phyloP scores from a whole-genome alignment of 352 stramenopile genomes.

The Pythium oligandrum region DNA sequence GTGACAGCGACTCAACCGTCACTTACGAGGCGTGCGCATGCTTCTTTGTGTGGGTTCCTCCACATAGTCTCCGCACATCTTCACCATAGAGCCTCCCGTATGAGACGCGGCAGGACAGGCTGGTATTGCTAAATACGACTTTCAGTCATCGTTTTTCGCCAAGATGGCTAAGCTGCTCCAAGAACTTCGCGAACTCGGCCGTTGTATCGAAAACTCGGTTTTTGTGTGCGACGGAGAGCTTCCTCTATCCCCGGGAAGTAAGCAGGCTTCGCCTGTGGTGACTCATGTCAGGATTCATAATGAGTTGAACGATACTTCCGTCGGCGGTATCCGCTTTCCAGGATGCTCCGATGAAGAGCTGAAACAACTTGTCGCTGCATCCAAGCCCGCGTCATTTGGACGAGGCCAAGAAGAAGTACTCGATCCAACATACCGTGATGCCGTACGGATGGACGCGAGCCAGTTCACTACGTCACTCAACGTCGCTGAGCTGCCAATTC shows the following conservation, averaged over 20 bases:
- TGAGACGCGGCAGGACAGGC: too few species aligned
- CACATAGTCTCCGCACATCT: too few species aligned
- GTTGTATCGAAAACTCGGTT: too few species aligned
- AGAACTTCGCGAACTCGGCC: too few species aligned
- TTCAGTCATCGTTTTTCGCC: too few species aligned
- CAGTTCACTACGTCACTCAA: constrained; percentile 4
- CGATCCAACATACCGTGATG: constrained; percentile 6
- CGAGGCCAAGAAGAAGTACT: constrained; percentile 2
- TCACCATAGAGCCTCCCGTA: too few species aligned
- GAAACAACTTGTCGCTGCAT: neutral
- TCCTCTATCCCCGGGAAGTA: neutral
- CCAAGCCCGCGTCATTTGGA: constrained; percentile 5
- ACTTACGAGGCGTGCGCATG: too few species aligned
- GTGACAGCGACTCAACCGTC: too few species aligned
- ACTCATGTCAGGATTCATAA: neutral
- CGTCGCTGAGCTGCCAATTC: constrained; percentile 5
- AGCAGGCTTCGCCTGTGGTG: too few species aligned
- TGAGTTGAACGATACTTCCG: neutral
- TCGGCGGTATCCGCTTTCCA: neutral
- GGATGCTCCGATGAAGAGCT: neutral
- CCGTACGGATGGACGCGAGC: constrained; percentile 1
- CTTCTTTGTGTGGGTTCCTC: too few species aligned
- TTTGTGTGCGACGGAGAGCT: constrained; percentile 1
- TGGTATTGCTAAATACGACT: too few species aligned
- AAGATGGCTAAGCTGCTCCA: too few species aligned